Evolutionary conservation across 257 asterid genomes (phyloP).

Genomic region (Solanum boliviense): DNA sequence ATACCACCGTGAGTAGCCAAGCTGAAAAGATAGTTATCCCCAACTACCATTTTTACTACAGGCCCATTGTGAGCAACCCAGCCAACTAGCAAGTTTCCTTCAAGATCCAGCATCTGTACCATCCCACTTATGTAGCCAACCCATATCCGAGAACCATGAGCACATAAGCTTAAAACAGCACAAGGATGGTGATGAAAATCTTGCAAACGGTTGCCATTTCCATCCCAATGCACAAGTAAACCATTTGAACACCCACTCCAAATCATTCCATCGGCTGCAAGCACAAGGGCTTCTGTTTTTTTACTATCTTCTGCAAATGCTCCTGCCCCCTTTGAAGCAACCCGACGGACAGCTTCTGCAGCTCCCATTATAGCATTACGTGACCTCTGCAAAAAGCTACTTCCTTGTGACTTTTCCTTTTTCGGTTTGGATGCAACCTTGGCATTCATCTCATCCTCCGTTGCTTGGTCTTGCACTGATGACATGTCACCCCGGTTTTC

Average conservation of each 20-base stretch:
- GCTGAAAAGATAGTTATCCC: constrained; percentile 55
- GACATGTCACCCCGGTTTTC: constrained; percentile 69
- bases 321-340: constrained; percentile 70
- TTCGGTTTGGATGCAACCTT: constrained; percentile 61
- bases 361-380: constrained; percentile 91
- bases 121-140: constrained; percentile 76
- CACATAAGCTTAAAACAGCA: constrained; percentile 59
- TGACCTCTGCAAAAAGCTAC: constrained; percentile 67
- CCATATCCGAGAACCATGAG: constrained; percentile 71
- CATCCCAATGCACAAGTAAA: constrained; percentile 82
- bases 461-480: constrained; percentile 51
- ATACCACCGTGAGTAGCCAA: constrained; percentile 94
- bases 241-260: constrained; percentile 92
- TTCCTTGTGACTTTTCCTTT: constrained; percentile 74
- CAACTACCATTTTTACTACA: constrained; percentile 49
- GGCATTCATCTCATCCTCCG: constrained; percentile 70
- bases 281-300: constrained; percentile 65
- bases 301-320: constrained; percentile 61
- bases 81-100: constrained; percentile 56
- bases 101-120: constrained; percentile 69
- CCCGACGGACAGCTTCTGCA: constrained; percentile 95
- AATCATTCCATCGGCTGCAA: constrained; percentile 66
- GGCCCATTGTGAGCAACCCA: constrained; percentile 94
- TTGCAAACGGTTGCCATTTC: constrained; percentile 71
- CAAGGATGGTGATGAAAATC: constrained; percentile 75